Conservation (phyloP, 306 rosid genomes). For the Dryas octopetala region DNA sequence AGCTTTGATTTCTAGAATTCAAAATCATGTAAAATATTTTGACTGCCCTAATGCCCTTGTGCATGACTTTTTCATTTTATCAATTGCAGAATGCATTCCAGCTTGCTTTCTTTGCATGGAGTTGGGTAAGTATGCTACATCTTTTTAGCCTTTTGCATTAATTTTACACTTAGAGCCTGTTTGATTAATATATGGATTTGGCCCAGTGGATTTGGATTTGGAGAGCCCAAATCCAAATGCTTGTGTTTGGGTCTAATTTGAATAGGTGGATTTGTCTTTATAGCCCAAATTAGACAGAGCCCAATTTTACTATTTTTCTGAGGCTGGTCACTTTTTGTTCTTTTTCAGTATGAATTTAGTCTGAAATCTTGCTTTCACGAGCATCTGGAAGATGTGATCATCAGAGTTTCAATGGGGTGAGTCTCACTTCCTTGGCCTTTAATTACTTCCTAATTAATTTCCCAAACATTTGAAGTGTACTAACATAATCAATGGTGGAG, state of each 20-base stretch:
- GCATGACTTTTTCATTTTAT: neutral
- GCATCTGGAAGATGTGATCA: constrained; percentile 50
- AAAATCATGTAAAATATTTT: neutral
- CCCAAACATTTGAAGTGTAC: neutral
- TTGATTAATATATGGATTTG: too few species aligned
- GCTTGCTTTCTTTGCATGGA: constrained; percentile 83
- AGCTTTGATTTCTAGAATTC: neutral
- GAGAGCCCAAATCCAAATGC: too few species aligned
- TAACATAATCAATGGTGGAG: neutral
- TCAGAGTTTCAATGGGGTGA: constrained; percentile 86
- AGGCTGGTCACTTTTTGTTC: neutral
- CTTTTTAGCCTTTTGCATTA: neutral
- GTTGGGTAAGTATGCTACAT: constrained; percentile 44
- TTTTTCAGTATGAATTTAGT: constrained; percentile 65
- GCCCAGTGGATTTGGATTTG: too few species aligned
- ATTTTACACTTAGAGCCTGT: too few species aligned
- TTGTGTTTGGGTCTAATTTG: too few species aligned
- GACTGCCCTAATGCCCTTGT: neutral
- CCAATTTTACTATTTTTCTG: too few species aligned
- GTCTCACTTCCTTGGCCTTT: constrained; percentile 11
- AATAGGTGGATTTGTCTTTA: too few species aligned
- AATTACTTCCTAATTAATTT: neutral
- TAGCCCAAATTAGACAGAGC: too few species aligned
- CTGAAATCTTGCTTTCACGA: constrained; percentile 64
- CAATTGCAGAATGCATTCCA: constrained; percentile 79